Conservation (phyloP, 2,329 filamentous ascomycete species). For the Diaporthe nobilis region DNA sequence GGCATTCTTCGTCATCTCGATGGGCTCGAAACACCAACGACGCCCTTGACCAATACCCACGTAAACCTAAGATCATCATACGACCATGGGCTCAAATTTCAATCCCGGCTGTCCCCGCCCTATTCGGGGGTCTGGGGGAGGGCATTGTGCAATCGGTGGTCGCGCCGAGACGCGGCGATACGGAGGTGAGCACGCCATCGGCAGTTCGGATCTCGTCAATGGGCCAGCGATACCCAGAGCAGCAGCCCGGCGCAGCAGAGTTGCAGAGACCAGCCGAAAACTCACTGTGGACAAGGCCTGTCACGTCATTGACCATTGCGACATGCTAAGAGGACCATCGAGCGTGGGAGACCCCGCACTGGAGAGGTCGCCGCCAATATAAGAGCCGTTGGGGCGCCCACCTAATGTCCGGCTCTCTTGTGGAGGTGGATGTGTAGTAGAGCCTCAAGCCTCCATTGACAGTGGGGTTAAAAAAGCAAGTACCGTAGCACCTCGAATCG, state of each 20-base stretch:
- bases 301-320: conserved; percentile 36
- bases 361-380: conserved; percentile 17
- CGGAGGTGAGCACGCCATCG: conserved; percentile 42
- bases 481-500: not conserved
- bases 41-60: not conserved
- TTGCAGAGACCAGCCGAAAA: conserved; percentile 12
- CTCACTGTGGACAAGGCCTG: conserved; percentile 6
- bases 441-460: conserved; percentile 25
- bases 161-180: conserved; percentile 37
- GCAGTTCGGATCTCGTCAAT: conserved; percentile 42
- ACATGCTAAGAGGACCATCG: conserved; percentile 24
- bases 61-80: conserved; percentile 5
- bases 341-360: conserved; percentile 31
- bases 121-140: not conserved
- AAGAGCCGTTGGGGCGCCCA: conserved; percentile 14
- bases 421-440: conserved; percentile 1
- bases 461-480: conserved; percentile 6
- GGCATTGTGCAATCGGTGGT: conserved; percentile 1
- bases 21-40: not conserved
- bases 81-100: not conserved
- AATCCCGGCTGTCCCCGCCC: not conserved
- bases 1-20: conserved; percentile 1
- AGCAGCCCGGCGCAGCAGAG: conserved; percentile 10
- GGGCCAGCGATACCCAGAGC: conserved; percentile 15
- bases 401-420: not conserved